phyloP scores from a whole-genome alignment of 2,329 filamentous ascomycete species.

The Metarhizium album region DNA sequence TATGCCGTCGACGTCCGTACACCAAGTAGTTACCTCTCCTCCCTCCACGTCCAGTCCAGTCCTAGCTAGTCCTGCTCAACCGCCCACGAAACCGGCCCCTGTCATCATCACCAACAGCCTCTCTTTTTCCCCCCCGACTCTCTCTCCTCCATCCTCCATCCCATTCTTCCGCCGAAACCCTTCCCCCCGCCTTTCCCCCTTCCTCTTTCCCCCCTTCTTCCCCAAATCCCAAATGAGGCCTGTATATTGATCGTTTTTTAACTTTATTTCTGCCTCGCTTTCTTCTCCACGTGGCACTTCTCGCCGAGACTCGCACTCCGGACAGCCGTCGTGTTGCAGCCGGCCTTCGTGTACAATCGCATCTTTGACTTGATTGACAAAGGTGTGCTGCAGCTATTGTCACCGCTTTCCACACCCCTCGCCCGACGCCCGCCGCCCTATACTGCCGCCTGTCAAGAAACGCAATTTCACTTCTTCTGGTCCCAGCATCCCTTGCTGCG shows the following conservation, averaged over 20 bases:
- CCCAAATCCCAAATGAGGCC: slow-evolving; percentile 18
- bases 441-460: not conserved
- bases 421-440: not conserved
- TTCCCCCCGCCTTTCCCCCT: too few relatives aligned
- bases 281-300: slow-evolving; percentile 5
- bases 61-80: not conserved
- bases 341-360: not conserved
- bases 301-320: not conserved
- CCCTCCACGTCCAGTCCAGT: not conserved
- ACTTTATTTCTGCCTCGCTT: slow-evolving; percentile 19
- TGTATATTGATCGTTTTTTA: slow-evolving; percentile 24
- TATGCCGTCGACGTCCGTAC: too few relatives aligned
- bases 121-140: slow-evolving; percentile 12
- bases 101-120: slow-evolving; percentile 13
- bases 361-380: not conserved
- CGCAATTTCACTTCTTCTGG: not conserved
- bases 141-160: slow-evolving; percentile 9
- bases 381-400: not conserved
- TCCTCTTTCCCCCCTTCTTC: slow-evolving; percentile 6
- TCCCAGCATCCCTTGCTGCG: not conserved
- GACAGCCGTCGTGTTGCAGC: slow-evolving; percentile 3
- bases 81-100: slow-evolving; percentile 4
- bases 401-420: not conserved
- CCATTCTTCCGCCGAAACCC: slow-evolving; percentile 13
- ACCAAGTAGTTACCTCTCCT: too few relatives aligned